Base-by-base conservation (phyloP, 345 rosid genomes). In the Linum usitatissimum region DNA sequence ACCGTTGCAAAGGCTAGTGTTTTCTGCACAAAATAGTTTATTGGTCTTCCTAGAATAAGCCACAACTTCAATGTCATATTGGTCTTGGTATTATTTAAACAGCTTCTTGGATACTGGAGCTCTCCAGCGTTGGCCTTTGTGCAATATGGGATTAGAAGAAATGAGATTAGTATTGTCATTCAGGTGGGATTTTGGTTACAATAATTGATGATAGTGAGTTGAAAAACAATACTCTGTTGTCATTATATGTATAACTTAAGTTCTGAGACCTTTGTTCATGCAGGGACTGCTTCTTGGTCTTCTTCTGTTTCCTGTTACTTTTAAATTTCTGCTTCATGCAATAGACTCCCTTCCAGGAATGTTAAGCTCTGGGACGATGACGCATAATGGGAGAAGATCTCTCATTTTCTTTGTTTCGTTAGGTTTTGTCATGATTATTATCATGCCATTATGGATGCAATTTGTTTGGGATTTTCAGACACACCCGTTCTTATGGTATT, bases 261-360 rank as follows among this genome's bases (percentile, higher is more conserved):
- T 18, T 3, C 57, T 9, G 23, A 6, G 9, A 9, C 30, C n/a
- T 34, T 34, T 28, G 30, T 68, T 21, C 23, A 17, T 73, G 73
- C 84, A 90, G 97, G 96, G 97, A 19, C 58, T 87, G 65, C 78
- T 87, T 64, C 75, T 93, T 65, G 90, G 96, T 19, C 91, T 93
- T 78, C 78, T 93, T 65, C 75, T 90, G 58, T 82, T 87, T 66
- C 88, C 96, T 14, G 60, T 76, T 30, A 45, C 86, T 51, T 81
- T 86, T 73, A 93, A 77, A 70, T 75, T 68, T 64, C 19, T 80
- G 71, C 69, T 84, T 30, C 76, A 20, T 59, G 30, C 70, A 39
- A 77, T 76, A 70, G 68, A 70, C 61, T 18, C 10, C 66, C 54
- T 75, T 61, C 69, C 61, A 30, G 59, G 65, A 30, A 55, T 38